Base-by-base conservation (phyloP, 2,329 filamentous ascomycete species). In the Neoscytalidium dimidiatum region DNA sequence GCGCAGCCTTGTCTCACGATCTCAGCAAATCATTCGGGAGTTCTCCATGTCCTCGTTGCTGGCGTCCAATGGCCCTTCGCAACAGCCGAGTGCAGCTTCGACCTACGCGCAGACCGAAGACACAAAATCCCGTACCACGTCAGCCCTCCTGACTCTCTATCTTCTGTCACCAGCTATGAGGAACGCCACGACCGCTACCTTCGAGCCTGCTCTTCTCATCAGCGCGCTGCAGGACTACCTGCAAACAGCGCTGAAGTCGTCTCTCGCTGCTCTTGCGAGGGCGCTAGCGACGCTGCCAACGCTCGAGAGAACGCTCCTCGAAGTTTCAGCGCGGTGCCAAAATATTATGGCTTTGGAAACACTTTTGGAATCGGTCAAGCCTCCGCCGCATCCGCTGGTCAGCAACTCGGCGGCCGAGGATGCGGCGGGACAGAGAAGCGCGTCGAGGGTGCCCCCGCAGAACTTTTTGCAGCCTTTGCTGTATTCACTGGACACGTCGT, bases 271-370 rank as follows among this genome's bases (percentile, higher is more conserved):
- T 0, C 82, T 99, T 9, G 84, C 90, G 1, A 84, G 93, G 23
- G 89, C 92, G 0, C 83, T 99, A 17, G 88, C 90, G 3, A 91
- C 92, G 65, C 83, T 98, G 2, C 92, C 94, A 0, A 90, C 86
- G 0, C 84, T 98, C 31, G 94, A 98, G 53, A 86, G 92, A 60
- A 90, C 92, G 0, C 83, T 98, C 1, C 82, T 87, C 17, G 95
- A 98, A 71, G 88, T 97, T 23, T 91, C 91, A 6, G 88, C 89
- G 4, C 86, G 92, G 51, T 97, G 94, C 74, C 94, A 97, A 75
- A 96, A 96, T 72, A 87, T 98, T 43, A 88, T 96, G n/a, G 92
- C 92, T 0, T 81, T 98, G 2, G 92, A 97, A 79, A 82, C 88
- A 1, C 85, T 97, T 2, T 86, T 98, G 6, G 86, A 88, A 57